Percentiles rank a stretch among this genome's conserved stretches.
Evolutionary conservation across 176 grass and related monocot species (phyloP).

Genomic region (Thalia dealbata): DNA sequence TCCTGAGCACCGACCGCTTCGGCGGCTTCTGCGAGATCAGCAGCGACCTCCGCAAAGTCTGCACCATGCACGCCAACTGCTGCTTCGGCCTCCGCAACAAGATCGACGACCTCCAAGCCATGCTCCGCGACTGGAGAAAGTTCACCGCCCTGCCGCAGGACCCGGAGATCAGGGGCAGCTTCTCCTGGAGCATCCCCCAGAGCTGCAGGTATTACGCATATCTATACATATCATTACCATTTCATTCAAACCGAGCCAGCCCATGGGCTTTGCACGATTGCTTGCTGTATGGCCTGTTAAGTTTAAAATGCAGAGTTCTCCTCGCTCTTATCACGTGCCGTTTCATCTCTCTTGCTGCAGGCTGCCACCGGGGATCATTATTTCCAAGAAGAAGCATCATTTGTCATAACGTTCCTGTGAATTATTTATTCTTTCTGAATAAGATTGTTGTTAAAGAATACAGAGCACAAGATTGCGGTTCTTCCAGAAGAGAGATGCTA

Average conservation of each 20-base stretch:
- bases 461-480: no score
- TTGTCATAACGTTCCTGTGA: background rate
- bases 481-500: no score
- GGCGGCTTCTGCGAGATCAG: conserved; percentile 58
- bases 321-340: background rate
- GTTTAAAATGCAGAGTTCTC: no score
- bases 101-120: conserved; percentile 34
- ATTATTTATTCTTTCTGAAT: background rate
- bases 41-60: conserved; percentile 45
- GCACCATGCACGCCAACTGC: conserved; percentile 87
- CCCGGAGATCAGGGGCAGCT: conserved; percentile 13
- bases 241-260: background rate
- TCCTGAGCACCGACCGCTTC: conserved; percentile 34
- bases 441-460: no score
- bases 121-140: conserved; percentile 54
- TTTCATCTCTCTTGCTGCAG: background rate
- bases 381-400: background rate
- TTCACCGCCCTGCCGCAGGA: conserved; percentile 32
- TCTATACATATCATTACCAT: no score
- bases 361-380: background rate
- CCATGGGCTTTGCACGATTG: no score
- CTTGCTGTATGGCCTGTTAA: no score
- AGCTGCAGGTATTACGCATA: conserved; percentile 15
- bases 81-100: conserved; percentile 45
- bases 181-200: conserved; percentile 49